Evolutionary conservation across 345 rosid species (phyloP), one percentile per base, ranked within the genome.

Genomic region (Citropsis articulata): DNA sequence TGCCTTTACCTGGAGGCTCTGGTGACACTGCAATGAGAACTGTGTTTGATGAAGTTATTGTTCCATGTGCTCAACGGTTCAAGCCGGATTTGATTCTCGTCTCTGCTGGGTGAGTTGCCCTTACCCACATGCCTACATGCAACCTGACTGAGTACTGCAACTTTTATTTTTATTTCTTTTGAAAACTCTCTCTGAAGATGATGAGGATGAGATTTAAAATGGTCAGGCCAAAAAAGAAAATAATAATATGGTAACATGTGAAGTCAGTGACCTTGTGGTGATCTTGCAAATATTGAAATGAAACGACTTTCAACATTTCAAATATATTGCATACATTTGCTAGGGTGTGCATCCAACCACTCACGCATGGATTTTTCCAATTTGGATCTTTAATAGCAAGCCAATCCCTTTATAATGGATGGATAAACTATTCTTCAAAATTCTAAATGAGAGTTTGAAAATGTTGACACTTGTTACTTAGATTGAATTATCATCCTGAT

Each of bases 1-100:
- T 95, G 80, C 99, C 98, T 30, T 83, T 93, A 71, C 99, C 98
- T 6, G 98, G 99, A 84, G 99, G 99, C 45, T 93, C 98, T 57
- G 98, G 99, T 57, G 94, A 95, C 84, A 76, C 75, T 71, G 89
- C 99, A 53, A 95, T 92, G 94, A 91, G 93, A 88, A 87, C 85
- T 12, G 88, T 83, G 77, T 95, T 95, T 62, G 93, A 93, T 75
- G 96, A 95, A 81, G 92, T 95, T 76, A 91, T 95, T 77, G 96
- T 88, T 27, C 99, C 98, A 21, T 85, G 91, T 79, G 98, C 88
- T 77, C 97, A 90, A 84, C 88, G 92, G 78, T 95, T 95, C 88
- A 92, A 92, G 80, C 98, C 98, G 61, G 97, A 95, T 77, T 90
- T 93, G 66, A 91, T 95, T 79, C 98, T 95, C 4, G 93, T 93